Evolutionary conservation across 2,329 filamentous ascomycete genomes (phyloP), one percentile per base, ranked within the genome.

Genomic region (Tolypocladium ophioglossoides): DNA sequence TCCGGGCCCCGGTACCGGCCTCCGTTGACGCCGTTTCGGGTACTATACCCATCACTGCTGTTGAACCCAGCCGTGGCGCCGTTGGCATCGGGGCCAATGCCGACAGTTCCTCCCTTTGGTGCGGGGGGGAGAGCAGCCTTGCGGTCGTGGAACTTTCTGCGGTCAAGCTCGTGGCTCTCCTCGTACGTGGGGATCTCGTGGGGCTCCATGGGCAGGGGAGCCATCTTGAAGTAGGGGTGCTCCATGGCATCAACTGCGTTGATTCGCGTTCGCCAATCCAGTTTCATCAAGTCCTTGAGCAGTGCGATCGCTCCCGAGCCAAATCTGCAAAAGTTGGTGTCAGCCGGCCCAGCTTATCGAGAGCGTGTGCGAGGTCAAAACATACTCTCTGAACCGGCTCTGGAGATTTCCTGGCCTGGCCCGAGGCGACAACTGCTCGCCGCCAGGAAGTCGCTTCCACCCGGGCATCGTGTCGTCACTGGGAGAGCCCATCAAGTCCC

Each of bases 101-200:
- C 92, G 3, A 96, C 91, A 1, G 89, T 91, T 4, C 90, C 92
- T 14, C 91, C 92, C 61, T 92, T 91, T 0, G 94, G 94, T 0
- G 92, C 94, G 14, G 94, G 92, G 4, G 92, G 92, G 12, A 92
- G 78, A 24, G 85, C 87, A 24, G 87, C 87, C 65, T 89, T 89
- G 64, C 94, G 86, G 55, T 91, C 87, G 60, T 95, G 86, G 62
- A 91, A 92, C 70, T 92, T 95, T 67, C 91, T 84, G 51, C 92
- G 83, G 67, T 99, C 94, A n/a, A 97, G 77, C 70, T 99, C 94
- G 70, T 99, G 94, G 47, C 91, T 96, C 64, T 96, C 92, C 66
- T 95, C 89, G 64, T 96, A 97, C 18, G 76, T 80, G 2, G 94
- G 94, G n/a, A 99, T 80, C 51, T 97, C 91, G 59, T 87, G 85